Percentiles rank a stretch among this genome's conserved stretches.
Evolutionary conservation across 805 yeast genomes (phyloP).

Genomic region (Jamesozyma lodderae): DNA sequence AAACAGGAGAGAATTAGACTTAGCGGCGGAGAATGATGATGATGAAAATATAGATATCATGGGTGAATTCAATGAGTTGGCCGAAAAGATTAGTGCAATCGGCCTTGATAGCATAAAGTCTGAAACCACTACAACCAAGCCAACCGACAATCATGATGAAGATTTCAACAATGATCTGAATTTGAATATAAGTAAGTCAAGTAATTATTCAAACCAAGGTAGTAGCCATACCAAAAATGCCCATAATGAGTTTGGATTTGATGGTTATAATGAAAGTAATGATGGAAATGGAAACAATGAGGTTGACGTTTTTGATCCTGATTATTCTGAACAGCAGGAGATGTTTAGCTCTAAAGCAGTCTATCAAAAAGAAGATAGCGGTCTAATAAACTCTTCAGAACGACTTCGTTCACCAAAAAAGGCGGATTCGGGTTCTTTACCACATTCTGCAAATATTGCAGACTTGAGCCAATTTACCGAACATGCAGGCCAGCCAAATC

Average conservation of each 20-base stretch:
- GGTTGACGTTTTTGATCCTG: constrained; percentile 25
- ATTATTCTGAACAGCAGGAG: constrained; percentile 24
- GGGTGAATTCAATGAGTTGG: constrained; percentile 14
- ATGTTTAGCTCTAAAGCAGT: constrained; percentile 25
- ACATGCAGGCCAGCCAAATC: neutral
- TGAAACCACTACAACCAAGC: neutral
- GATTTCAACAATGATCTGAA: constrained; percentile 4
- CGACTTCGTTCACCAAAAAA: neutral
- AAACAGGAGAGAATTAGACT: neutral
- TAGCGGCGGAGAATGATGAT: neutral
- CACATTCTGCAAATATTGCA: constrained; percentile 2
- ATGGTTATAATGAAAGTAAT: no score
- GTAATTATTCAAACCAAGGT: neutral
- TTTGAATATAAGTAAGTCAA: neutral
- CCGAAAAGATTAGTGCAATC: constrained; percentile 16
- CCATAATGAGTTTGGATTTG: neutral
- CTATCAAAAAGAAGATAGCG: no score
- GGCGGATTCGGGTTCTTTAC: neutral
- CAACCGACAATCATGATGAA: neutral
- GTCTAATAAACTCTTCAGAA: neutral
- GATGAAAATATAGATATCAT: neutral
- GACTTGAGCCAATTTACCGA: constrained; percentile 1
- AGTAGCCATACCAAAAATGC: neutral
- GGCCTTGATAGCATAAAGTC: constrained; percentile 7
- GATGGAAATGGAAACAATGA: neutral